These are phyloP conservation scores for Gleditsia sinensis DNA, from an alignment of 306 rosid genomes.

Conservation along the genomic window DNA sequence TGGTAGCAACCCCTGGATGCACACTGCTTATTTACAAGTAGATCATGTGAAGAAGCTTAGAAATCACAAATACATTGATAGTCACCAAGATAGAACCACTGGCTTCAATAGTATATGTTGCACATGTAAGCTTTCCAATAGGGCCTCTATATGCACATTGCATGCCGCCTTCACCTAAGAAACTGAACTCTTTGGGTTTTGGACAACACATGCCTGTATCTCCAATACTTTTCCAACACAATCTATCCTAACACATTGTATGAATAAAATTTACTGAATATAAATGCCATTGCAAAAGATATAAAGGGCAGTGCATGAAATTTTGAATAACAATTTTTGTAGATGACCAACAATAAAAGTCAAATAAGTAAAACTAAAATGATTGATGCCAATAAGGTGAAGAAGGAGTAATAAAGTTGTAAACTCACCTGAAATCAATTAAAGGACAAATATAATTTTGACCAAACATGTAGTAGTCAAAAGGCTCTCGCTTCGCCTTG, in stretches of 20 bases:
- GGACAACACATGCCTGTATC: constrained; percentile 8
- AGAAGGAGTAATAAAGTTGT: too few species aligned
- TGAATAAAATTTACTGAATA: constrained; percentile 12
- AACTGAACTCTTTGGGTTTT: constrained; percentile 2
- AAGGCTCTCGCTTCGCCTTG: constrained; percentile 93
- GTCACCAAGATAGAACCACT: constrained; percentile 7
- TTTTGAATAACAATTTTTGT: neutral
- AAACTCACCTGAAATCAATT: constrained; percentile 87
- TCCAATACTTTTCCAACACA: neutral
- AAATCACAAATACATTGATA: constrained; percentile 22
- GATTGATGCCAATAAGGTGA: constrained; percentile 1
- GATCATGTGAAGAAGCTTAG: neutral
- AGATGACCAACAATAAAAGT: constrained; percentile 7
- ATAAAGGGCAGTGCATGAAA: constrained; percentile 9
- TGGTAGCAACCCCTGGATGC: neutral
- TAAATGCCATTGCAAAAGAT: neutral
- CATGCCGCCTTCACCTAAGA: neutral
- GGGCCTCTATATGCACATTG: constrained; percentile 5
- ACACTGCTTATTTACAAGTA: constrained; percentile 24
- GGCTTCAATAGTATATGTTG: constrained; percentile 17
- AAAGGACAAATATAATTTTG: constrained; percentile 93
- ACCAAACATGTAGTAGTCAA: constrained; percentile 92
- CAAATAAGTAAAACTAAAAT: constrained; percentile 33
- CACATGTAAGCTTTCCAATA: constrained; percentile 5
- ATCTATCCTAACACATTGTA: neutral